Conservation (phyloP, 495 filamentous ascomycete genomes). For the Parathielavia appendiculata region DNA sequence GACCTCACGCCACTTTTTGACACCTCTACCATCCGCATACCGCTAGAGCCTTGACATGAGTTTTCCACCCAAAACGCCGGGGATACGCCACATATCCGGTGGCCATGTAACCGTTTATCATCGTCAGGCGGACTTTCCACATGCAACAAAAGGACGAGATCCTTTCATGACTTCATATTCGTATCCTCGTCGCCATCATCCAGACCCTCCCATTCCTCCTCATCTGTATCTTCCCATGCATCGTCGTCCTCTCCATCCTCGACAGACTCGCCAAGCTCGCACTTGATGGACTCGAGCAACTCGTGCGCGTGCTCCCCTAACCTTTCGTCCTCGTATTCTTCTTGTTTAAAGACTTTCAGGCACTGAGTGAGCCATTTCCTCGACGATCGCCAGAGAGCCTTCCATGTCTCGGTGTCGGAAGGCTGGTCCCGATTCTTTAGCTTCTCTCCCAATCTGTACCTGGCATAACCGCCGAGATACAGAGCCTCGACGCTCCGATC, state of each 20-base stretch:
- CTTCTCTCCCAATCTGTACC: conserved; percentile 73
- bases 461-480: conserved; percentile 94
- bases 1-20: not conserved
- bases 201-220: conserved; percentile 25
- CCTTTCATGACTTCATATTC: conserved; percentile 25
- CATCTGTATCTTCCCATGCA: conserved; percentile 38
- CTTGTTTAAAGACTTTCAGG: conserved; percentile 53
- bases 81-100: conserved; percentile 15
- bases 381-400: conserved; percentile 50
- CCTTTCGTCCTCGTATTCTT: conserved; percentile 68
- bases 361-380: conserved; percentile 58
- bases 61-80: conserved; percentile 25
- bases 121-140: not conserved
- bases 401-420: conserved; percentile 39
- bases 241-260: conserved; percentile 50
- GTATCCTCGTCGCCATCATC: conserved; percentile 26
- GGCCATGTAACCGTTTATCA: conserved; percentile 11
- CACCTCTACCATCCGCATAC: not conserved
- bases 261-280: conserved; percentile 49
- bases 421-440: conserved; percentile 37
- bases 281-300: conserved; percentile 50
- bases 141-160: not conserved
- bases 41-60: not conserved
- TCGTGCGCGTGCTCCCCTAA: conserved; percentile 62
- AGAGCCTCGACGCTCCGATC: conserved; percentile 91